Conservation (phyloP, 352 stramenopile species). For the Halophytophthora polymorphica region DNA sequence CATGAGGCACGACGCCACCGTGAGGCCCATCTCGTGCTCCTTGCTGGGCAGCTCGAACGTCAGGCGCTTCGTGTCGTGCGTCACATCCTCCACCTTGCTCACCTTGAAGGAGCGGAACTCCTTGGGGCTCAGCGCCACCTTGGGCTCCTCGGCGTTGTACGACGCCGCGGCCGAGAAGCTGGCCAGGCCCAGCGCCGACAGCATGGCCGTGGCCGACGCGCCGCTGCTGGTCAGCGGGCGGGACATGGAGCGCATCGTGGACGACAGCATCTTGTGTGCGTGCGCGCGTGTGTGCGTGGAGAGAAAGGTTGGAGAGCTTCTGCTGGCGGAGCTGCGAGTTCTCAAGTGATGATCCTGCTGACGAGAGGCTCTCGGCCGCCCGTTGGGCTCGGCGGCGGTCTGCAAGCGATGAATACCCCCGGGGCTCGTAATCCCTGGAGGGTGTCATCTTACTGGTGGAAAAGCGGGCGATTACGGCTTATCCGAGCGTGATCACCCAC, state of each 20-base stretch:
- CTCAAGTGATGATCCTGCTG: too few relatives aligned
- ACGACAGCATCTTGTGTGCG: constrained; percentile 32
- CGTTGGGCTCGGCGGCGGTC: too few relatives aligned
- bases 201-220: constrained; percentile 26
- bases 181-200: constrained; percentile 29
- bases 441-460: too few relatives aligned
- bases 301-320: constrained; percentile 9
- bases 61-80: constrained; percentile 61
- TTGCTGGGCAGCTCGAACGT: constrained; percentile 49
- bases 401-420: too few relatives aligned
- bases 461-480: too few relatives aligned
- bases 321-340: constrained; percentile 1
- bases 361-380: too few relatives aligned
- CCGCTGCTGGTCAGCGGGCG: constrained; percentile 13
- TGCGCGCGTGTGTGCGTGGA: too few relatives aligned
- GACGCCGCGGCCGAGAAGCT: constrained; percentile 20
- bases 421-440: too few relatives aligned
- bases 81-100: constrained; percentile 54
- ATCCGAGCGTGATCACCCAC: too few relatives aligned
- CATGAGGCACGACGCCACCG: constrained; percentile 56
- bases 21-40: constrained; percentile 68
- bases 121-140: constrained; percentile 48
- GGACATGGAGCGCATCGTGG: constrained; percentile 20
- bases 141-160: constrained; percentile 31
- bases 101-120: constrained; percentile 70